phyloP scores from a whole-genome alignment of 1,284 basidiomycete genomes.

The Ustilago esculenta region DNA sequence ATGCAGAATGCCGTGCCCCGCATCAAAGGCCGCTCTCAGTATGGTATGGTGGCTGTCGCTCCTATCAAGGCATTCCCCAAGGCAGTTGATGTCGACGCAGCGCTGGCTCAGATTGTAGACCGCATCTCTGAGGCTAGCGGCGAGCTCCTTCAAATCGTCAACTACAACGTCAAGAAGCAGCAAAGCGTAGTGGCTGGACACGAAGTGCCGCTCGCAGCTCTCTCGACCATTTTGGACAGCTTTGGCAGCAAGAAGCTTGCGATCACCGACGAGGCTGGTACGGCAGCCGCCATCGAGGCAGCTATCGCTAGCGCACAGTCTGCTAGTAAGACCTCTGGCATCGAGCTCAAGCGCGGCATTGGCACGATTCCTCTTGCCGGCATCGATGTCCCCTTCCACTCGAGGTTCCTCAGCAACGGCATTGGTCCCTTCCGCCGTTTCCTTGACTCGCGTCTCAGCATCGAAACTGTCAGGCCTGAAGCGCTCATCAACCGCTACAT shows the following conservation, averaged over 20 bases:
- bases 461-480: constrained; percentile 77
- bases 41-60: constrained; percentile 99
- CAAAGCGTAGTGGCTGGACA: constrained; percentile 88
- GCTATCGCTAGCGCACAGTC: constrained; percentile 75
- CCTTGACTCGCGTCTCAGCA: constrained; percentile 96
- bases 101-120: constrained; percentile 91
- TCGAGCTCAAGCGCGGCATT: constrained; percentile 94
- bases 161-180: constrained; percentile 88
- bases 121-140: constrained; percentile 72
- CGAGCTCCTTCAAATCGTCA: constrained; percentile 85
- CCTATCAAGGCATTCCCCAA: constrained; percentile 73
- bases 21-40: constrained; percentile 68
- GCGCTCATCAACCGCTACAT: constrained; percentile 79
- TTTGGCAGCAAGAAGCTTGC: constrained; percentile 97
- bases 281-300: constrained; percentile 78
- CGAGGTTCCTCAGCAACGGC: constrained; percentile 92
- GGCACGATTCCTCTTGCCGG: constrained; percentile 75
- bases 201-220: constrained; percentile 86
- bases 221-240: constrained; percentile 96
- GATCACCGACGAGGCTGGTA: constrained; percentile 86
- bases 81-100: constrained; percentile 84
- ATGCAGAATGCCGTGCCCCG: constrained; percentile 72
- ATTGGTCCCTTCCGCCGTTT: constrained; percentile 95
- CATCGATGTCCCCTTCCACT: constrained; percentile 99
- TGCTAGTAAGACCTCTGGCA: constrained; percentile 83